Percentiles rank a stretch among this genome's conserved stretches.
Evolutionary conservation across 345 rosid genomes (phyloP).

Genomic region (Garcia nutans): DNA sequence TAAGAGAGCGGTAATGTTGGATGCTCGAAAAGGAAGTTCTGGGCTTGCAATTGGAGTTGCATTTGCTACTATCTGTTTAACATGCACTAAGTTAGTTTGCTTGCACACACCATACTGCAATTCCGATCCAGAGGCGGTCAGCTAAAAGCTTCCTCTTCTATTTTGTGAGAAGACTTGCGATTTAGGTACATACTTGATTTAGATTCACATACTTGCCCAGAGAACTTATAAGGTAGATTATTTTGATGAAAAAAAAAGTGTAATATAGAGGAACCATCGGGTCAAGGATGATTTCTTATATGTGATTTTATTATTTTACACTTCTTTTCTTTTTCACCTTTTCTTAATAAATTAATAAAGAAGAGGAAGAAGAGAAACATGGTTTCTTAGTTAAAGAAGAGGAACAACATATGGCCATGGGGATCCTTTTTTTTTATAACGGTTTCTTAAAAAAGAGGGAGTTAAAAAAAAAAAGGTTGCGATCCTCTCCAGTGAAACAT

Average conservation of each 20-base stretch:
- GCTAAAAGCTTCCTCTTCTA: slow-evolving; percentile 30
- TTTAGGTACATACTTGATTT: neutral
- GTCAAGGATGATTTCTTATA: neutral
- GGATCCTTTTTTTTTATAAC: too few relatives aligned
- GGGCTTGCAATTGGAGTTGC: slow-evolving; percentile 68
- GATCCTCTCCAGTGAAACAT: too few relatives aligned
- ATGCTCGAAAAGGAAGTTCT: slow-evolving; percentile 48
- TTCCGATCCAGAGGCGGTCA: slow-evolving; percentile 97
- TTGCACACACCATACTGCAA: slow-evolving; percentile 96
- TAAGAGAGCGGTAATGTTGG: slow-evolving; percentile 62
- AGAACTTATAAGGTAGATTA: neutral
- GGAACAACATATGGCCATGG: too few relatives aligned
- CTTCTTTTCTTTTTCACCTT: neutral
- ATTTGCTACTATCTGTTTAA: slow-evolving; percentile 74
- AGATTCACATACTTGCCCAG: neutral
- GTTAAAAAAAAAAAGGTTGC: too few relatives aligned
- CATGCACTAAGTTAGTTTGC: slow-evolving; percentile 86
- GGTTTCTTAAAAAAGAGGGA: too few relatives aligned
- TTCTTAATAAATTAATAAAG: too few relatives aligned
- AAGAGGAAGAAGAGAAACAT: too few relatives aligned
- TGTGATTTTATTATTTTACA: neutral
- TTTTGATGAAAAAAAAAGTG: neutral
- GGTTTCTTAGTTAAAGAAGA: neutral
- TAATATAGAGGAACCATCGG: neutral
- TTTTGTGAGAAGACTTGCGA: neutral